Conservation (phyloP, 345 rosid species). For the Arabidopsis thaliana region TAIR10.1 NC_003071.7:18237001-18237500, state of each 20-base stretch:
- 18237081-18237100: constrained; percentile 39
- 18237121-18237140: constrained; percentile 27
- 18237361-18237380: background rate
- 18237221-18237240: background rate
- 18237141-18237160: constrained; percentile 24
- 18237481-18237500: background rate
- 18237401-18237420: background rate
- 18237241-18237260: constrained; percentile 7
- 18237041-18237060: constrained; percentile 44
- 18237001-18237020: constrained; percentile 7
- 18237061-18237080: constrained; percentile 45
- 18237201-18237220: constrained; percentile 28
- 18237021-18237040: background rate
- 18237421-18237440: constrained; percentile 23
- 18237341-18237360: constrained; percentile 15
- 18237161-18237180: constrained; percentile 1
- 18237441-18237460: background rate
- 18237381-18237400: background rate
- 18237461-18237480: background rate
- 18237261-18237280: constrained; percentile 5
- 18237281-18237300: constrained; percentile 4
- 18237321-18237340: constrained; percentile 20
- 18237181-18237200: constrained; percentile 24
- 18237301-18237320: background rate
- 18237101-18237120: constrained; percentile 32